These are phyloP conservation scores for Zymoseptoria tritici DNA, from an alignment of 2,329 filamentous ascomycete species.

Conservation along the genomic window DNA sequence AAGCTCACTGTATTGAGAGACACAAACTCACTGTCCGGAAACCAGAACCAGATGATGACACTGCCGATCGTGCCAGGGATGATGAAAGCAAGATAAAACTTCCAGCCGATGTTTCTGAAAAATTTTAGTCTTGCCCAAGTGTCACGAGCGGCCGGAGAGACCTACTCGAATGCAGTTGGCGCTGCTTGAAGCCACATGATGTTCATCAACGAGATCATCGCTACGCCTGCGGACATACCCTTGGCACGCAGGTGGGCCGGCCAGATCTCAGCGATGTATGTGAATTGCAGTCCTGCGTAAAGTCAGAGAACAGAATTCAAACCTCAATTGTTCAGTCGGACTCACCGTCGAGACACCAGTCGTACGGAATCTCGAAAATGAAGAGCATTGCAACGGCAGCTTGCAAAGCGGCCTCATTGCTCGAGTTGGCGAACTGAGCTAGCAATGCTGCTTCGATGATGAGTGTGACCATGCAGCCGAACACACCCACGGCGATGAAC, in stretches of 20 bases:
- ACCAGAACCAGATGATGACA: slow-evolving; percentile 12
- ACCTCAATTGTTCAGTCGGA: neutral
- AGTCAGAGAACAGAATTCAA: neutral
- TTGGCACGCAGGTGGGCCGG: slow-evolving; percentile 18
- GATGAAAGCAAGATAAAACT: slow-evolving; percentile 14
- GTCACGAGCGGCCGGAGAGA: neutral
- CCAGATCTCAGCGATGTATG: slow-evolving; percentile 15
- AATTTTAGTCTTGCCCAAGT: neutral
- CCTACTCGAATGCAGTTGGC: slow-evolving; percentile 4
- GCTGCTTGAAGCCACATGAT: slow-evolving; percentile 20
- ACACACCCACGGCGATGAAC: slow-evolving; percentile 14
- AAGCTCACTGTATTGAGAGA: neutral
- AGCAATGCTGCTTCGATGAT: slow-evolving; percentile 14
- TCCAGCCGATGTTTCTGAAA: slow-evolving; percentile 11
- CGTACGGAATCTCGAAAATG: slow-evolving; percentile 15
- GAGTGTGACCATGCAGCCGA: slow-evolving; percentile 16
- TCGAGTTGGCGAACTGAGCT: slow-evolving; percentile 8
- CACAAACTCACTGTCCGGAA: slow-evolving; percentile 5
- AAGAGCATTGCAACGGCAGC: slow-evolving; percentile 13
- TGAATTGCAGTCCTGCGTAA: slow-evolving; percentile 12
- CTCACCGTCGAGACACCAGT: slow-evolving; percentile 11
- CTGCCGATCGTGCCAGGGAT: slow-evolving; percentile 13
- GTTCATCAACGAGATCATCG: slow-evolving; percentile 20
- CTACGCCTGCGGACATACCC: slow-evolving; percentile 16
- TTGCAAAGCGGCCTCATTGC: slow-evolving; percentile 10